These are phyloP conservation scores for Leonotis leonurus DNA, from an alignment of 257 asterid species.

Conservation along the genomic window DNA sequence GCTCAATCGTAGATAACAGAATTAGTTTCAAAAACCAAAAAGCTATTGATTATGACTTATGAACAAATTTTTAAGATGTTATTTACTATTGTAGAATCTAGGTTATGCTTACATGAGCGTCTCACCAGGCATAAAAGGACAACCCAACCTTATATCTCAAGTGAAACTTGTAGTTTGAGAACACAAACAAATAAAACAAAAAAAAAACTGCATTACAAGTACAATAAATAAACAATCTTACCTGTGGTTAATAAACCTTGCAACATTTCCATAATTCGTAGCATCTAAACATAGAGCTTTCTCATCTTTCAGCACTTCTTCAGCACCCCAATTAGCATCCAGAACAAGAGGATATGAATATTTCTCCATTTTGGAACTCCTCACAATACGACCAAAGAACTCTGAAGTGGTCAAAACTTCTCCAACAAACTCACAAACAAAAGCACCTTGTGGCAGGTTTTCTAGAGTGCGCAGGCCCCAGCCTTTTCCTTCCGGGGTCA, in stretches of 20 bases:
- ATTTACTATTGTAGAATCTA: not conserved
- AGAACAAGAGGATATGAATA: constrained; percentile 83
- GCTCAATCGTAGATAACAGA: not conserved
- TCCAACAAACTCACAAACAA: constrained; percentile 91
- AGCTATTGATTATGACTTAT: not conserved
- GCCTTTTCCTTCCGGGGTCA: constrained; percentile 81
- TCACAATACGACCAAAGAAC: constrained; percentile 60
- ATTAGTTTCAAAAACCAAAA: not conserved
- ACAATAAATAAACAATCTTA: constrained; percentile 17
- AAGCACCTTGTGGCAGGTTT: constrained; percentile 85
- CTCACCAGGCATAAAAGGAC: not conserved
- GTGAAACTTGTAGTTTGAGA: not conserved
- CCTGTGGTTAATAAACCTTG: constrained; percentile 92
- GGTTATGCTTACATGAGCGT: not conserved
- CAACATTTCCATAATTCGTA: constrained; percentile 79
- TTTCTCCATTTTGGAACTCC: constrained; percentile 42
- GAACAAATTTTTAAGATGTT: not conserved
- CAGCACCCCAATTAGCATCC: constrained; percentile 85
- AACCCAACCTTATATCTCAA: not conserved
- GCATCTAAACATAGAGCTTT: constrained; percentile 94
- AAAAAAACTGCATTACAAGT: not conserved
- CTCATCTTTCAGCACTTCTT: constrained; percentile 64
- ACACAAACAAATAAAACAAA: constrained; percentile 2
- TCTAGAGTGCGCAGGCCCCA: constrained; percentile 93
- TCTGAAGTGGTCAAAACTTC: constrained; percentile 74